Base-by-base conservation (phyloP, 2,329 filamentous ascomycete genomes). In the Cladosporium oxysporum region DNA sequence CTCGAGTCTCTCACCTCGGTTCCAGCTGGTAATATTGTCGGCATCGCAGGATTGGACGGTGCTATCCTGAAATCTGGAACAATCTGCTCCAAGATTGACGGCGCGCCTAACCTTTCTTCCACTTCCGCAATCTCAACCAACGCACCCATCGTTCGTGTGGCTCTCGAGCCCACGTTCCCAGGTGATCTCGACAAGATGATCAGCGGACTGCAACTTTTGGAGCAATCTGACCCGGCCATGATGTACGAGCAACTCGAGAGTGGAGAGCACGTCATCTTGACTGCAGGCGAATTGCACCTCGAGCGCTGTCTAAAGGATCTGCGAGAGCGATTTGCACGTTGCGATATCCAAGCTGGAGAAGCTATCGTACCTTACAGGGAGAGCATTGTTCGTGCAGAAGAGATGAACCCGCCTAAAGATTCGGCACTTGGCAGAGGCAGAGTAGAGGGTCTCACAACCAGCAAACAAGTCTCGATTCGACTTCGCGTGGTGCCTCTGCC, bases 281-380 rank as follows among this genome's bases (percentile, higher is more conserved):
- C 95, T 0, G 95, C 95, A 6, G 95, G 95, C 63, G 95, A 99
- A 78, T 77, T 99, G 70, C 95, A 99, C 80, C 83, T 99, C 3
- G 95, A 99, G 79, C 85, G 95, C 65, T 99, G 95, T 76, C 79
- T 99, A 66, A 97, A 95, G 62, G 95, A 99, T 81, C 83, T 99
- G 29, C 87, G 92, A 68, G 95, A 99, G 76, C 85, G 95, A 5
- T 99, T 97, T 75, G 94, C 95, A 6, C 90, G 88, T 69, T 98
- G 96, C 75, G 94, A 98, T 71, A 93, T 99, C 62, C 94, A 98
- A 75, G 92, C 92, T 31, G 93, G 95, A 65, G 91, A 92, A 52
- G 91, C 95, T 1, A 98, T 99, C 68, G 95, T 99, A 16, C 95
- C 95, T 0, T 99, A 97, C 78, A 86, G 93, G 65, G 95, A 99